Percentiles rank a stretch among this genome's conserved stretches.
phyloP scores from a whole-genome alignment of 2,329 filamentous ascomycete species.

The Aureobasidium namibiae region DNA sequence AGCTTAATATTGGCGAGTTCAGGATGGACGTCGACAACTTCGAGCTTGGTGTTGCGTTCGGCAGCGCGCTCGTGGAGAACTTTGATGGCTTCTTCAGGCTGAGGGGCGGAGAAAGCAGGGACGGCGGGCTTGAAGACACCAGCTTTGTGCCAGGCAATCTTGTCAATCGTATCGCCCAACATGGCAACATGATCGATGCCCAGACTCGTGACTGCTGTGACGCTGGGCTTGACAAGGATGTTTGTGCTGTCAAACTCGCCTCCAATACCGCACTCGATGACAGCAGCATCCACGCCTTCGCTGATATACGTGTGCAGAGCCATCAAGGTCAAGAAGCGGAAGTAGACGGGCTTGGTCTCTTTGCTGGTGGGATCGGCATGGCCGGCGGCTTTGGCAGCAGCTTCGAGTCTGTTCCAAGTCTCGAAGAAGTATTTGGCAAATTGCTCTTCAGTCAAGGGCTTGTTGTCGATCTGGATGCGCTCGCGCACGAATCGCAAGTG shows the following conservation, averaged over 20 bases:
- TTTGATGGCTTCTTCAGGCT: slow-evolving; percentile 45
- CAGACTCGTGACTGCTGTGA: slow-evolving; percentile 67
- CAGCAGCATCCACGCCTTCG: slow-evolving; percentile 67
- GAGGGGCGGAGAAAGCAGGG: slow-evolving; percentile 55
- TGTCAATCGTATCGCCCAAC: slow-evolving; percentile 67
- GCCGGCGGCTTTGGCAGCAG: slow-evolving; percentile 42
- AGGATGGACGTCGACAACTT: slow-evolving; percentile 42
- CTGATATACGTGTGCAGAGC: slow-evolving; percentile 74
- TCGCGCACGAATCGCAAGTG: slow-evolving; percentile 78
- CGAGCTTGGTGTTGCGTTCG: slow-evolving; percentile 41
- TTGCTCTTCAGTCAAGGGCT: slow-evolving; percentile 56
- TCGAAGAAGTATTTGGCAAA: slow-evolving; percentile 79
- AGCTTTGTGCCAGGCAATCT: slow-evolving; percentile 89
- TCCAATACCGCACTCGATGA: slow-evolving; percentile 90
- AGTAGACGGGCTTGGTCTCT: slow-evolving; percentile 75
- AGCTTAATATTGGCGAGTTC: slow-evolving; percentile 42
- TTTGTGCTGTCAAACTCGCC: slow-evolving; percentile 93
- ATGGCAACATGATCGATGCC: slow-evolving; percentile 80
- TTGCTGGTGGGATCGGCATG: slow-evolving; percentile 39
- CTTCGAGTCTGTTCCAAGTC: slow-evolving; percentile 63
- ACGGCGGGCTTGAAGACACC: slow-evolving; percentile 70
- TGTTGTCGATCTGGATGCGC: slow-evolving; percentile 71
- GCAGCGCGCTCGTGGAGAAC: slow-evolving; percentile 49
- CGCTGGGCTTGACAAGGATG: slow-evolving; percentile 62
- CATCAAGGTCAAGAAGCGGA: slow-evolving; percentile 82